Evolutionary conservation across 441 rosid species (phyloP), one percentile per base, ranked within the genome.

Genomic region (Erodium moschatum): DNA sequence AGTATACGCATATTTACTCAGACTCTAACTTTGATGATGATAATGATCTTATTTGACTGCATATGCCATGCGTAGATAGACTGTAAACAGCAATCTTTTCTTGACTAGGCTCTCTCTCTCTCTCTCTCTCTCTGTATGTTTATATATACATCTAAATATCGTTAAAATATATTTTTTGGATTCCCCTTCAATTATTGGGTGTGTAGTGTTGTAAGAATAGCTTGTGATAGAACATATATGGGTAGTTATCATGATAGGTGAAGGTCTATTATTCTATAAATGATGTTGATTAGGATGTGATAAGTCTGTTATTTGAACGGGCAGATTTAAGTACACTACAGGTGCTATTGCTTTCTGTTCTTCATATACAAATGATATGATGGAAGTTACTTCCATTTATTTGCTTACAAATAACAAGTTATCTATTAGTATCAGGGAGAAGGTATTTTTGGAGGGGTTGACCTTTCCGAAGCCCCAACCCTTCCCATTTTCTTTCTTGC

Each of bases 391-490:
- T 21, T 61, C 65, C 65, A 61, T 20, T 61, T 21, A 24, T 61
- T 61, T 16, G 11, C n/a, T 19, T 8, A 10, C 5, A 21, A 24
- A 24, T 61, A 10, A 10, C 6, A 21, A 24, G 12, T 61, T 21
- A 61, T 21, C 35, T 61, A 61, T 61, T 21, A 61, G 64, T 61
- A 61, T 21, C 65, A 61, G 65, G 35, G 35, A 24, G 65, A 24
- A 12, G 5, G 15, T 19, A 7, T 8, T 56, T 58, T 58, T 58
- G 35, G 65, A 61, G 29, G 65, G 35, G 19, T 9, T 58, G 29
- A 6, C 58, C 64, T 58, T 4, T 20, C 13, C 31, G 19, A 52
- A 52, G 20, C 24, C 62, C 50, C 27, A 54, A 38, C 29, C 48
- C 61, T 54, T 20, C 21, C 16, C 15, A 8, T 29, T 58, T 8